Percentiles rank a stretch among this genome's conserved stretches.
Evolutionary conservation across 2,329 filamentous ascomycete genomes (phyloP).

Genomic region (Sclerotinia spermophila): DNA sequence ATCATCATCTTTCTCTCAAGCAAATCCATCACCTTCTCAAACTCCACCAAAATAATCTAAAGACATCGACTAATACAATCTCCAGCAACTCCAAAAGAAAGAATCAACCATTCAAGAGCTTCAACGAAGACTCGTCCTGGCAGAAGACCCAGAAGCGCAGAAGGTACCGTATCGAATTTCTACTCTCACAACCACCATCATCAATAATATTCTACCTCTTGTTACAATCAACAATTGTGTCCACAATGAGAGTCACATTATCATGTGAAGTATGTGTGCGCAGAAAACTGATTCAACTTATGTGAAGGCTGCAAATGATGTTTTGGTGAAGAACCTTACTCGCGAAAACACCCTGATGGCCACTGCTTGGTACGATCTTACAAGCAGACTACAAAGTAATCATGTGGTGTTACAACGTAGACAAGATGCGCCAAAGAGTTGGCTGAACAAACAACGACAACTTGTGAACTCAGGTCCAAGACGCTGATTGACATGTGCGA

Average conservation of each 20-base stretch:
- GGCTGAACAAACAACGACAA: conserved; percentile 78
- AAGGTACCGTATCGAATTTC: conserved; percentile 33
- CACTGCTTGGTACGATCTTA: conserved; percentile 84
- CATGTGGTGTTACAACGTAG: conserved; percentile 73
- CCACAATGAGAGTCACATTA: conserved; percentile 3
- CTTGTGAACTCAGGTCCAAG: conserved; percentile 51
- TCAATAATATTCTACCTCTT: conserved; percentile 3
- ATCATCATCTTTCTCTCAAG: background rate
- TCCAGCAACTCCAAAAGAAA: conserved; percentile 33
- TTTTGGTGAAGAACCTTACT: conserved; percentile 55
- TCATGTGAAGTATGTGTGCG: conserved; percentile 17
- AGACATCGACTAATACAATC: conserved; percentile 26
- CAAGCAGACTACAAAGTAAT: conserved; percentile 75
- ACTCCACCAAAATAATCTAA: background rate
- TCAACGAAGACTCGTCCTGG: conserved; percentile 32
- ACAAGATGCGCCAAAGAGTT: conserved; percentile 72
- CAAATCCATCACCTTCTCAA: conserved; percentile 3
- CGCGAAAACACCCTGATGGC: conserved; percentile 75
- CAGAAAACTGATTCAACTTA: conserved; percentile 21
- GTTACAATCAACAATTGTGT: conserved; percentile 14
- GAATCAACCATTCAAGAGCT: conserved; percentile 32
- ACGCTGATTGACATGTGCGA: conserved; percentile 19
- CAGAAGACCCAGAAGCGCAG: conserved; percentile 31
- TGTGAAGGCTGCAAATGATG: conserved; percentile 33
- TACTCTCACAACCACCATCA: conserved; percentile 20